These are phyloP conservation scores for Phytophthora ohioensis DNA, from an alignment of 352 stramenopile species.

Conservation along the genomic window DNA sequence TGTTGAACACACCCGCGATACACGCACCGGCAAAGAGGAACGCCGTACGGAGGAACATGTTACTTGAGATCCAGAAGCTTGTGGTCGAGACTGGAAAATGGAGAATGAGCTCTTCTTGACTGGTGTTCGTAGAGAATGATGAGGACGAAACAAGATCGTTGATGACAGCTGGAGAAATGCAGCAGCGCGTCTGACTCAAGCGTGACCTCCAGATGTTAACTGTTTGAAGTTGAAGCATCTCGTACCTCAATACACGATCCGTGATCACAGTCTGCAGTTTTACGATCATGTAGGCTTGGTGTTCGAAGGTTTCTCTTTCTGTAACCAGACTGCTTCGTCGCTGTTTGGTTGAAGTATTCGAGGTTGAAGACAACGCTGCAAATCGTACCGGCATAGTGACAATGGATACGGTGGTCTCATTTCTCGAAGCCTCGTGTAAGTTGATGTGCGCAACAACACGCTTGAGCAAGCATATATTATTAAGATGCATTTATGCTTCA, in stretches of 20 bases:
- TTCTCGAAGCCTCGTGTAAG: not conserved
- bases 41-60: constrained; percentile 26
- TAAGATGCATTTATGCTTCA: too few species aligned
- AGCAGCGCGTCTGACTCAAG: constrained; percentile 16
- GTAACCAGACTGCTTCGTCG: constrained; percentile 9
- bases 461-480: too few species aligned
- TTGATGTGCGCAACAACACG: too few species aligned
- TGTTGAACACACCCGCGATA: constrained; percentile 12
- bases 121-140: not conserved
- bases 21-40: constrained; percentile 23
- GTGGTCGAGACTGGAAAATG: constrained; percentile 14
- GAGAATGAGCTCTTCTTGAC: constrained; percentile 19
- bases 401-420: not conserved
- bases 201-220: not conserved
- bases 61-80: constrained; percentile 3
- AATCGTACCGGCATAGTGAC: not conserved
- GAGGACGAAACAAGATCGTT: not conserved
- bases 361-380: constrained; percentile 11
- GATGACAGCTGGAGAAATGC: constrained; percentile 15
- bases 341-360: constrained; percentile 13
- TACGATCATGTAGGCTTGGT: not conserved
- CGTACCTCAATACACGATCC: constrained; percentile 22
- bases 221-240: constrained; percentile 21
- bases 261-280: constrained; percentile 3
- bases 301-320: not conserved